Evolutionary conservation across 2,329 filamentous ascomycete species (phyloP), one percentile per base, ranked within the genome.

Genomic region (Rhinocladiella similis): DNA sequence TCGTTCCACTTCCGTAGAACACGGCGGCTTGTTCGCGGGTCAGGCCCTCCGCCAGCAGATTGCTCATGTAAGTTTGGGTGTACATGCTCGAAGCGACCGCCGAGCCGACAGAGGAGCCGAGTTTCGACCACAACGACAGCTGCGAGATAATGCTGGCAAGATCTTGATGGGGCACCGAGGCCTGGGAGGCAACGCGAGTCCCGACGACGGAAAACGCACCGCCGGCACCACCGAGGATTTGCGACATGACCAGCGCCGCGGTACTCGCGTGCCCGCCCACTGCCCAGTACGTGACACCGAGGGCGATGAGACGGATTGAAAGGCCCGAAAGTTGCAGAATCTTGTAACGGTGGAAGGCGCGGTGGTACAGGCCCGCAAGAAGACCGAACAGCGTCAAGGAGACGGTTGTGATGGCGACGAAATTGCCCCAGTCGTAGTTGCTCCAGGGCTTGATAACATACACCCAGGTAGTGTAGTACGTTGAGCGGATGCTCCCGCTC

Each of bases 121-220:
- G 52, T 1, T 71, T 73, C 5, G 69, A 71, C 74, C 73, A 77
- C 5, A 76, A 63, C 0, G 73, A 68, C 9, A 75, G 61, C 1
- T 74, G 57, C 13, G 72, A 66, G 50, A 77, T 77, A 42, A 72
- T 60, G 1, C 69, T 65, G 2, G 75, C 73, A 47, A 77, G 57
- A 41, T 77, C 74, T 51, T 76, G 69, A 59, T 77, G 75, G 0
- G 74, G 73, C 0, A 77, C 75, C 0, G 74, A 76, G 10, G 73
- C 73, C 54, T 77, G 73, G 3, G 62, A 66, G 5, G 71, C 75
- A 0, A 77, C 74, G 10, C 73, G 71, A 5, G 66, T 71, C 33
- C 74, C 75, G 18, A 77, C 69, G 2, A 76, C 70, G 47, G 69
- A 71, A 62, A 75, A 67, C 0, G 73, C 69, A n/a, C 68, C 68